Base-by-base conservation (phyloP, 345 rosid genomes). In the Hibiscus tridactylites region DNA sequence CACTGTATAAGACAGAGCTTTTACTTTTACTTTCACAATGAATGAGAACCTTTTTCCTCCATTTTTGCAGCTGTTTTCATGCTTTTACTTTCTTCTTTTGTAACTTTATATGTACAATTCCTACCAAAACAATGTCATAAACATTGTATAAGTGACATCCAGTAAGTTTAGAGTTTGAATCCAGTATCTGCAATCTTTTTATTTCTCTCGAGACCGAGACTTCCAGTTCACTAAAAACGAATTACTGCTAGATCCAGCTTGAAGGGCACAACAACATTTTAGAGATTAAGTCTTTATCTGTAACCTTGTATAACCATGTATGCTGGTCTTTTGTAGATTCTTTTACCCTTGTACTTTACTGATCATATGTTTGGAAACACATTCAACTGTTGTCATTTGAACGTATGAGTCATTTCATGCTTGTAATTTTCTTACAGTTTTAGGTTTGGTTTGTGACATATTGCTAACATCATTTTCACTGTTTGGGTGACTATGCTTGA, bases 401-500 rank as follows among this genome's bases (percentile, higher is more conserved):
- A 35, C 68, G n/a, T 49, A n/a, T 47, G 37, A 64, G 31, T 7
- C 59, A 72, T 73, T 47, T 66, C 60, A 31, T 72, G 53, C 44
- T 61, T 33, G 42, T 8, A n/a, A 12, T 15, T 56, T 50, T 53
- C 71, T 47, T 73, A 29, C 65, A 11, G 17, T 61, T 4, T 31
- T 39, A 58, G 65, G 8, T 53, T 47, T 12, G 49, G 53, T 52
- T 61, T 47, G 57, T 85, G 89, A 83, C 87, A 77, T 79, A 70
- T 67, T 75, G 86, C 73, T 76, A 9, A n/a, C 83, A 62, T 83
- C 85, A 83, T 63, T 75, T 47, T 77, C 26, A 52, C 62, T 46
- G 72, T 70, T 35, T 5, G 49, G 15, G 59, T 42, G 9, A 42
- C 47, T 19, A 62, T 58, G 52, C 53, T 80, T 10, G 54, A 67